These are phyloP conservation scores for Picochlorum costavermella DNA, from an alignment of 139 green algal genomes.

Conservation along the genomic window DNA sequence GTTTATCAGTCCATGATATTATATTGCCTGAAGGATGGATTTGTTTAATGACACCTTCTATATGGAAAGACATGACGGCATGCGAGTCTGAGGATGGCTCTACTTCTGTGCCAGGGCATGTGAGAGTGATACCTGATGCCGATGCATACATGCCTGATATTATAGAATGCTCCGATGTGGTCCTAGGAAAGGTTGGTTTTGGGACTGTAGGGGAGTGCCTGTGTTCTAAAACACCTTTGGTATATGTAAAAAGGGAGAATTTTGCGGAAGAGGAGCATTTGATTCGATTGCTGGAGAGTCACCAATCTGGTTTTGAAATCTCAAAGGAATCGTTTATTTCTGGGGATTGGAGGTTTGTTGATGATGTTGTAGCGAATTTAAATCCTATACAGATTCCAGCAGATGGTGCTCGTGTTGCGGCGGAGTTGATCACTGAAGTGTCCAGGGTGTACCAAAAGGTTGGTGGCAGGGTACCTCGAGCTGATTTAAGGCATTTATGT, in stretches of 20 bases:
- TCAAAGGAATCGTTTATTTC: constrained; percentile 46
- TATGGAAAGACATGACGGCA: neutral
- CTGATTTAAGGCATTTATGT: neutral
- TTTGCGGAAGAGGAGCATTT: constrained; percentile 74
- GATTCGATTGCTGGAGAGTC: constrained; percentile 45
- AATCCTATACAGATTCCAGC: too few relatives aligned
- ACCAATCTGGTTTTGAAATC: constrained; percentile 14
- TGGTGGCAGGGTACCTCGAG: too few relatives aligned
- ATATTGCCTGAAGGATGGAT: constrained; percentile 52
- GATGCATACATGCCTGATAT: constrained; percentile 9
- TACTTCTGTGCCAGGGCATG: neutral
- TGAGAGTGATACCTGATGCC: too few relatives aligned
- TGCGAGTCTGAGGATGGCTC: neutral
- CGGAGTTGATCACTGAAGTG: too few relatives aligned
- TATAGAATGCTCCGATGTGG: constrained; percentile 38
- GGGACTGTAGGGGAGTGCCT: constrained; percentile 53
- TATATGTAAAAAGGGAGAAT: constrained; percentile 60
- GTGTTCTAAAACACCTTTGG: constrained; percentile 36
- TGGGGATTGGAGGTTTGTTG: constrained; percentile 58
- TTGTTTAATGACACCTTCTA: constrained; percentile 33
- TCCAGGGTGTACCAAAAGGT: too few relatives aligned
- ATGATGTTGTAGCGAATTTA: neutral
- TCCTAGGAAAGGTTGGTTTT: constrained; percentile 73
- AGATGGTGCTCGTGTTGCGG: too few relatives aligned
- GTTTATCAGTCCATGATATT: constrained; percentile 28